Evolutionary conservation across 2,329 filamentous ascomycete genomes (phyloP).

Genomic region (Piedraia hortae): DNA sequence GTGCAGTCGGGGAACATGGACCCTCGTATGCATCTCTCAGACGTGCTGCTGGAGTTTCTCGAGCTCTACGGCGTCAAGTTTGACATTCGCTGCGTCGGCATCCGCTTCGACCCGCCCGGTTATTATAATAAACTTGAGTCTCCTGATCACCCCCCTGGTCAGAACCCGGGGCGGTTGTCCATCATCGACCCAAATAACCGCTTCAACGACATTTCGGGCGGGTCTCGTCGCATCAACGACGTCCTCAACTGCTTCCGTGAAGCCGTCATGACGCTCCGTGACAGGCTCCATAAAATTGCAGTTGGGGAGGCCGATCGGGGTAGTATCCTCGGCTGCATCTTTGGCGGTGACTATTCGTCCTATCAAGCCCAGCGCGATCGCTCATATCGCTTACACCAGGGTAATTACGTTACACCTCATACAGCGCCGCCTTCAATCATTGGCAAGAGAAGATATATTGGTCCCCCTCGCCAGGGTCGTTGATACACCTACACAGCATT

Average conservation of each 20-base stretch:
- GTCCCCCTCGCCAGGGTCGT: no score
- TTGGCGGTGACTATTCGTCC: constrained; percentile 52
- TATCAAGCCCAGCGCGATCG: constrained; percentile 43
- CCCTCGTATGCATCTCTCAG: constrained; percentile 42
- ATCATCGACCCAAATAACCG: constrained; percentile 80
- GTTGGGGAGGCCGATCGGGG: constrained; percentile 6
- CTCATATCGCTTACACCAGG: constrained; percentile 14
- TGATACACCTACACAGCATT: no score
- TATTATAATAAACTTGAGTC: constrained; percentile 44
- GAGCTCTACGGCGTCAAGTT: constrained; percentile 71
- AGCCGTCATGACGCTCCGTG: constrained; percentile 27
- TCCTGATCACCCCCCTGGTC: constrained; percentile 10
- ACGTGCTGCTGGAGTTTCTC: constrained; percentile 65
- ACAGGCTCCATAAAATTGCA: constrained; percentile 16
- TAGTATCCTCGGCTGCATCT: constrained; percentile 43
- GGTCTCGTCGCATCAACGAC: constrained; percentile 39
- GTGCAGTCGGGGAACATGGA: constrained; percentile 32
- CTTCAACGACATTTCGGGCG: constrained; percentile 71
- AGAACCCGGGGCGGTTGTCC: constrained; percentile 39
- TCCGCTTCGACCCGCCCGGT: constrained; percentile 45
- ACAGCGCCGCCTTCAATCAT: constrained; percentile 1
- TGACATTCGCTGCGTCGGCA: constrained; percentile 39
- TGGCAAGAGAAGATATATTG: no score
- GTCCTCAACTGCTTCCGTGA: constrained; percentile 44
- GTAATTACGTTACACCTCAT: constrained; percentile 1